These are phyloP conservation scores for Tuber aestivum DNA, from an alignment of 495 filamentous ascomycete species.

Conservation along the genomic window DNA sequence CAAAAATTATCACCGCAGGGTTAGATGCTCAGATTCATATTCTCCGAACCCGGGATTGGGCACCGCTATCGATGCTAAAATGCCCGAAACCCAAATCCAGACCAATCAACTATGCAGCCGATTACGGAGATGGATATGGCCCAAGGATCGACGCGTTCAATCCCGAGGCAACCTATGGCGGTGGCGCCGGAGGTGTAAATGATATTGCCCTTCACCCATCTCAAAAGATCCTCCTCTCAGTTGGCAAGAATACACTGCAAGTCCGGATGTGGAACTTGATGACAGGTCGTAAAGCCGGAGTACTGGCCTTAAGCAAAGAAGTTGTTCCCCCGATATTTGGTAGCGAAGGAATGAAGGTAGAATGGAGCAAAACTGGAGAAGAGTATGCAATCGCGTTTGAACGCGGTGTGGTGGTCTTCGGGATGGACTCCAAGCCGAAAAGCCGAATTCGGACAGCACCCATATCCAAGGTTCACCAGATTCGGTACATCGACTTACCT, in stretches of 20 bases:
- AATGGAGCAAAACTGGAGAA: slow-evolving; percentile 67
- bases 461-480: slow-evolving; percentile 72
- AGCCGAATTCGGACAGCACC: slow-evolving; percentile 62
- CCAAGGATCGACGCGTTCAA: slow-evolving; percentile 75
- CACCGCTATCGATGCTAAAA: slow-evolving; percentile 80
- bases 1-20: slow-evolving; percentile 74
- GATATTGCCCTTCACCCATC: slow-evolving; percentile 93
- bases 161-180: slow-evolving; percentile 60
- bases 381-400: slow-evolving; percentile 89
- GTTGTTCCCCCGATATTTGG: slow-evolving; percentile 33
- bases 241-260: slow-evolving; percentile 77
- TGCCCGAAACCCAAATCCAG: slow-evolving; percentile 75
- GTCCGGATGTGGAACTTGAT: slow-evolving; percentile 96
- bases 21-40: slow-evolving; percentile 88
- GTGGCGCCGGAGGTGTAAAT: slow-evolving; percentile 81
- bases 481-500: slow-evolving; percentile 60
- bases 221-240: slow-evolving; percentile 90
- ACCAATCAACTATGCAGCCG: slow-evolving; percentile 54
- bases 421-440: slow-evolving; percentile 76
- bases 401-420: slow-evolving; percentile 74
- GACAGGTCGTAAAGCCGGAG: slow-evolving; percentile 89
- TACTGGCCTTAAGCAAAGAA: slow-evolving; percentile 70
- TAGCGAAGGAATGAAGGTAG: slow-evolving; percentile 68
- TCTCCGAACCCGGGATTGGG: slow-evolving; percentile 81
- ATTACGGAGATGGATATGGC: slow-evolving; percentile 65